Base-by-base conservation (phyloP, 345 rosid genomes). In the Psidium guajava region DNA sequence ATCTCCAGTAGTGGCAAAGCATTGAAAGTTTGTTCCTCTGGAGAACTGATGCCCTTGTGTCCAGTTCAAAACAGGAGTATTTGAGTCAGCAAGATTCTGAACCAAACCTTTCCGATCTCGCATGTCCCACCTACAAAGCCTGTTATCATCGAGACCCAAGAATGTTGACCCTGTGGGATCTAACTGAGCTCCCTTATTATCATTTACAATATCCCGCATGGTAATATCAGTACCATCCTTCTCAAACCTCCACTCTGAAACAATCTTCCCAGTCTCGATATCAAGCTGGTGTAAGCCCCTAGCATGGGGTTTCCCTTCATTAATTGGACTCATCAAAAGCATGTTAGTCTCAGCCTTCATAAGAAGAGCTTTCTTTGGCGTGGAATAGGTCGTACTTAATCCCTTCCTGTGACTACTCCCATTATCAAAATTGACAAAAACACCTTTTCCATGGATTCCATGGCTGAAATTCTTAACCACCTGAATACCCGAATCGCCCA, bases 61-160 rank as follows among this genome's bases (percentile, higher is more conserved):
- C 99, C 99, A 97, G 84, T 93, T 95, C 91, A 96, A 89, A 25
- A 96, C 97, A 52, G 99, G 98, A 21, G 91, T 85, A 89, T 86
- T 90, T 11, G 94, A 89, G 86, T 88, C 86, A 61, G 94, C 98
- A 86, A 97, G 95, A 89, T 96, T 87, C 92, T 97, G 99, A 90
- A 97, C 99, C 88, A 96, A 91, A 25, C 98, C 98, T 81, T 94
- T 92, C 20, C 93, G 89, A 58, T 96, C 99, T 85, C 99, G 98
- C 99, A 97, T 97, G 88, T 97, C 99, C 99, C 99, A 97, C 89
- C 99, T 92, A 83, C 99, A 96, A 86, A 97, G 99, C 91, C 98
- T 91, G 87, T 95, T 97, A 87, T 95, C 94, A 89, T 97, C 99
- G 88, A 97, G 84, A 83, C 99, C 99, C 86, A 96, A 92, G 89